Percentiles rank a stretch among this genome's conserved stretches.
Evolutionary conservation across 768 basidiomycete genomes (phyloP).

Genomic region (Ramaria sp.): DNA sequence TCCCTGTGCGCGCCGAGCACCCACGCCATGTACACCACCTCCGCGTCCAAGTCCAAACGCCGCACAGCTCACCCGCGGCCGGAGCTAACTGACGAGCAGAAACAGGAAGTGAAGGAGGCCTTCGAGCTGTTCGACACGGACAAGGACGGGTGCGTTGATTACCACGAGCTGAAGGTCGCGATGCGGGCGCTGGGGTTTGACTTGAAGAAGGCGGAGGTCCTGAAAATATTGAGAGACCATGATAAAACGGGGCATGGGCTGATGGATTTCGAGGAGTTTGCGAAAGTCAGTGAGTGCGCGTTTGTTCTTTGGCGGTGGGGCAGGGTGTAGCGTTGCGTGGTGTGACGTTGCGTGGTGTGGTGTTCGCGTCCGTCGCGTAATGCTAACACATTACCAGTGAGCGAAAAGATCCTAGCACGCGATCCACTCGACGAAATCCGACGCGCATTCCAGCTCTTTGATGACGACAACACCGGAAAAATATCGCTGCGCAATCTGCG

Average conservation of each 20-base stretch:
- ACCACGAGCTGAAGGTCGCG: constrained; percentile 98
- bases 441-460: constrained; percentile 92
- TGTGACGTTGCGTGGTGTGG: no score
- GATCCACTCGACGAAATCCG: constrained; percentile 97
- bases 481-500: constrained; percentile 85
- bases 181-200: constrained; percentile 98
- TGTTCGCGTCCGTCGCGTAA: no score
- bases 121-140: constrained; percentile 99
- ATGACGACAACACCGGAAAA: constrained; percentile 92
- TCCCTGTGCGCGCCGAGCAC: not conserved
- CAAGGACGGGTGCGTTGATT: constrained; percentile 93
- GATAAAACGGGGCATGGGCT: constrained; percentile 73
- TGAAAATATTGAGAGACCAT: constrained; percentile 87
- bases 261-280: constrained; percentile 91
- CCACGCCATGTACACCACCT: constrained; percentile 42
- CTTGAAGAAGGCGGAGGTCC: constrained; percentile 94
- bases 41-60: constrained; percentile 63
- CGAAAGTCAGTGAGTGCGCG: constrained; percentile 67
- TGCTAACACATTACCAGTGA: constrained; percentile 50
- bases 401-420: constrained; percentile 82
- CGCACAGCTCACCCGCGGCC: constrained; percentile 66
- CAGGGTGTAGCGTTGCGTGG: no score
- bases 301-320: not conserved
- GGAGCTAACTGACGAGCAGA: constrained; percentile 80
- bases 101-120: constrained; percentile 95